Evolutionary conservation across 148 eudicot genomes (phyloP).

Genomic region (Rheum nobile): DNA sequence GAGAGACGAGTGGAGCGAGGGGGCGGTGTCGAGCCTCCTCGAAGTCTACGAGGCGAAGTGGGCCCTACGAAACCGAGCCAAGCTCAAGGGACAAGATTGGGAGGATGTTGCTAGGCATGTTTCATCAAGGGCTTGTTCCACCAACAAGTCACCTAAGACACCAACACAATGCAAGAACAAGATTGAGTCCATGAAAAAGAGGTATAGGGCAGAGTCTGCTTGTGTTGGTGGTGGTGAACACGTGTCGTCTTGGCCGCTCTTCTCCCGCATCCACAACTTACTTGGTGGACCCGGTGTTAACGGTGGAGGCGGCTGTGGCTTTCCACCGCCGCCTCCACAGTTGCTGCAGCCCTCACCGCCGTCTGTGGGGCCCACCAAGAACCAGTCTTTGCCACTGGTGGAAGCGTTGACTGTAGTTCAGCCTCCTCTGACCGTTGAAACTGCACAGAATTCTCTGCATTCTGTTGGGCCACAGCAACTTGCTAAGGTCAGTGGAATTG

Average conservation of each 20-base stretch:
- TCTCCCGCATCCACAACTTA: constrained; percentile 49
- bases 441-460: constrained; percentile 38
- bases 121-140: constrained; percentile 29
- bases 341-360: neutral
- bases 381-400: neutral
- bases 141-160: constrained; percentile 68
- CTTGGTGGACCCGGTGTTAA: constrained; percentile 41
- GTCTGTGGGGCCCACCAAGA: constrained; percentile 2
- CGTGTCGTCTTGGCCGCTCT: constrained; percentile 77
- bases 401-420: neutral
- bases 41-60: constrained; percentile 85
- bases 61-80: constrained; percentile 75
- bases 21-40: constrained; percentile 59
- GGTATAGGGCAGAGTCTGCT: constrained; percentile 81
- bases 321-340: constrained; percentile 7
- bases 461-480: constrained; percentile 36
- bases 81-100: constrained; percentile 92
- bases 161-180: constrained; percentile 93
- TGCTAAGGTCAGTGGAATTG: constrained; percentile 24
- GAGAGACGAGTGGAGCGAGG: constrained; percentile 96
- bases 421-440: constrained; percentile 12
- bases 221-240: constrained; percentile 17
- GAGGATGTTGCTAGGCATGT: constrained; percentile 81
- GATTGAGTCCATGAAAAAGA: constrained; percentile 93
- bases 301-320: neutral